Evolutionary conservation across 2,329 filamentous ascomycete species (phyloP), one percentile per base, ranked within the genome.

Genomic region (Clonostachys sp.): DNA sequence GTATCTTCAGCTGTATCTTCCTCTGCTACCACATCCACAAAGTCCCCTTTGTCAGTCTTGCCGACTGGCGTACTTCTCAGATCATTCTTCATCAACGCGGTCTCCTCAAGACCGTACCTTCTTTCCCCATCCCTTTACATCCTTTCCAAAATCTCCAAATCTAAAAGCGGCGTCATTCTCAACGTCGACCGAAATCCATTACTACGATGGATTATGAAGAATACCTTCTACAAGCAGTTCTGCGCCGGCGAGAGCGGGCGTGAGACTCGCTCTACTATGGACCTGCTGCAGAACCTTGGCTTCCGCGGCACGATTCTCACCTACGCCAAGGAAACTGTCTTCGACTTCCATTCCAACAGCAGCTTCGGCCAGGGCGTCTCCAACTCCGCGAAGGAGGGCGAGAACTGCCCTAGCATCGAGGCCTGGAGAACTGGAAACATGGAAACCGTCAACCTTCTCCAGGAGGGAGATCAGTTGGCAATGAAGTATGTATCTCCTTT

Each of bases 301-400:
- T 81, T 79, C 55, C 64, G 68, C 13, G 78, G 77, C 5, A 72
- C 79, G n/a, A 78, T 81, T 8, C 66, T 81, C 12, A 79, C 80
- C 46, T 81, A 77, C 50, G 77, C 77, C 3, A 62, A 61, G 12
- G 66, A 69, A 46, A 69, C 66, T 8, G 61, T 72, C 0, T 69
- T 71, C 34, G 68, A 74, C 44, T 58, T 67, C 34, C 60, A 60
- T 6, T 61, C 60, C 5, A 56, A 61, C 13, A 48, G 50, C 38
- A 40, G 50, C 41, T 55, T 50, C 18, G 52, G 57, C 3, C 50
- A 50, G 1, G 58, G 53, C 4, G 49, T 55, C 12, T n/a, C 14
- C 12, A 39, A 39, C 36, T 18, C 36, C 17, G 24, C 76, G 5
- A 65, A 65, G 18, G 47, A 53, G 51, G 68, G 57, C 38, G 51